Base-by-base conservation (phyloP, 176 grass and related monocot species). In the Carex littledalei region DNA sequence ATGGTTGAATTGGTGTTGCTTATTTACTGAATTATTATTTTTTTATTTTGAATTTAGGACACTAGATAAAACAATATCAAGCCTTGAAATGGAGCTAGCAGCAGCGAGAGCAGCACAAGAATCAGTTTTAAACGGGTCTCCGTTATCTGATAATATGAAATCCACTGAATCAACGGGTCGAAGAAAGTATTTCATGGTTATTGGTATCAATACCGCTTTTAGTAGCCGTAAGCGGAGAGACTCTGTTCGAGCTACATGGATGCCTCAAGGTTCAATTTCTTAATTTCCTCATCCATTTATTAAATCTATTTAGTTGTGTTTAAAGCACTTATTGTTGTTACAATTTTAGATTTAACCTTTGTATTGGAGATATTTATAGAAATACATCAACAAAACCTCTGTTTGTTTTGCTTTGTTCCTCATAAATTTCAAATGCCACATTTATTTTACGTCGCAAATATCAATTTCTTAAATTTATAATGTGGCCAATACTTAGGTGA, bases 201-300 rank as follows among this genome's bases (percentile, higher is more conserved):
- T 97, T 5, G 95, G 95, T 31, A 91, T 97, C 59, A 97, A 94
- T 87, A 97, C 95, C 5, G 95, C 95, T 10, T 97, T 97, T 86
- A 97, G 95, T 85, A 97, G 95, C 45, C 84, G 92, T 50, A 94
- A 93, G 61, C 54, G 95, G 31, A 87, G 95, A 86, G 95, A 97
- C 58, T 97, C 95, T 58, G 79, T 97, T 84, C 95, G 95, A 15
- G 89, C 91, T 2, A 97, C 92, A 11, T 97, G 95, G 95, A 94
- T 97, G 92, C 95, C 92, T 85, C 95, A 93, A 93, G 92, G 94
- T 97, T 31, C 62, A 76, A 24, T 52, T n/a, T 84, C 47, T 70
- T 82, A 16, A 13, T 8, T 83, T 67, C 21, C 6, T 65, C 65
- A 8, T 13, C 2, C 35, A 64, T 82, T 65, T 82, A 41, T 64